These are phyloP conservation scores for Gaultheria prostrata DNA, from an alignment of 148 eudicot species.

Conservation along the genomic window DNA sequence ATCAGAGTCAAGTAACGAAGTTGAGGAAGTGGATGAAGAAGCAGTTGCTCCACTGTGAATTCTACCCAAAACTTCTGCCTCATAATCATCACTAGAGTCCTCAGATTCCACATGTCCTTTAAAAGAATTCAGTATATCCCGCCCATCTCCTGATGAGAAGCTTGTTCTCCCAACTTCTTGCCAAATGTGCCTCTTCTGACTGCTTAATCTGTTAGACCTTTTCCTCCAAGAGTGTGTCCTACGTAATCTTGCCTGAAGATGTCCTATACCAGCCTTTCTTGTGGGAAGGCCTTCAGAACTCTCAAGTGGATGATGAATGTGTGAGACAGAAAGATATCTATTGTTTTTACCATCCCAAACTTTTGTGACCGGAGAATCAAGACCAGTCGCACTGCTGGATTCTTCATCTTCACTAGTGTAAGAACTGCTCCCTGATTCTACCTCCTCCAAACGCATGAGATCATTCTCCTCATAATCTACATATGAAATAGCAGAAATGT, in stretches of 20 bases:
- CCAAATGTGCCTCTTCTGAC: slow-evolving; percentile 59
- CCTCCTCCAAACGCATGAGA: slow-evolving; percentile 38
- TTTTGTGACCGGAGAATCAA: slow-evolving; percentile 76
- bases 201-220: slow-evolving; percentile 46
- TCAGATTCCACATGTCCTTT: slow-evolving; percentile 50
- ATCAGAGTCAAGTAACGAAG: slow-evolving; percentile 51
- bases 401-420: slow-evolving; percentile 77
- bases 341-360: slow-evolving; percentile 92
- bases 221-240: slow-evolving; percentile 51
- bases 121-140: slow-evolving; percentile 57
- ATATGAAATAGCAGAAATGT: slow-evolving; percentile 33
- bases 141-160: slow-evolving; percentile 68
- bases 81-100: slow-evolving; percentile 83
- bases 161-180: slow-evolving; percentile 88
- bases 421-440: slow-evolving; percentile 54
- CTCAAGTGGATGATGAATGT: slow-evolving; percentile 92
- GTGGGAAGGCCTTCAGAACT: slow-evolving; percentile 49
- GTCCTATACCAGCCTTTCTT: slow-evolving; percentile 47
- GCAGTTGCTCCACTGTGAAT: slow-evolving; percentile 65
- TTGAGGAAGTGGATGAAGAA: slow-evolving; percentile 58
- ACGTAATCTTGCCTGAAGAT: slow-evolving; percentile 30
- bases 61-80: slow-evolving; percentile 58
- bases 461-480: slow-evolving; percentile 53
- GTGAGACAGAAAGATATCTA: slow-evolving; percentile 51
- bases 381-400: slow-evolving; percentile 55